These are phyloP conservation scores for Paramecium sonneborni DNA, from an alignment of 73 alveolate species.

Conservation along the genomic window DNA sequence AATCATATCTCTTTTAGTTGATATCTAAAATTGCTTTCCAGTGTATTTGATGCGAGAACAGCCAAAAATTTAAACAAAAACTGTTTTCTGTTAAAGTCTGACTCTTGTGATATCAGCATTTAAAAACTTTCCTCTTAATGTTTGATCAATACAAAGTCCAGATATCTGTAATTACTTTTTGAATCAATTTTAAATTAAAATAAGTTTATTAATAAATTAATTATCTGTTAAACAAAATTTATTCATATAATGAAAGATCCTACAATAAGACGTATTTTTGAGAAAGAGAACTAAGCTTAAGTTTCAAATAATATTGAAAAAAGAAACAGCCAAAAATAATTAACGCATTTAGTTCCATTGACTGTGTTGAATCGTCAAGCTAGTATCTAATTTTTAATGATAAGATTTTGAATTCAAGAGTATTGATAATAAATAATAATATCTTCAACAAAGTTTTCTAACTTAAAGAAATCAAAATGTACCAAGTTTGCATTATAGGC, in stretches of 20 bases:
- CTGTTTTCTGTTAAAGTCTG: slow-evolving; percentile 21
- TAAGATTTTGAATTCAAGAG: slow-evolving; percentile 34
- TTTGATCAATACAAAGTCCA: neutral
- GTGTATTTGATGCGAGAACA: slow-evolving; percentile 1
- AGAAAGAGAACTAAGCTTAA: slow-evolving; percentile 51
- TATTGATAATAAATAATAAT: neutral
- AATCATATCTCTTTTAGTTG: neutral
- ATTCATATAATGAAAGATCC: slow-evolving; percentile 19
- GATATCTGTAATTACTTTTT: neutral
- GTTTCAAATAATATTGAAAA: slow-evolving; percentile 46
- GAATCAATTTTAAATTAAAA: neutral
- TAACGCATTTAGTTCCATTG: slow-evolving; percentile 38
- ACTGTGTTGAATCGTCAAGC: neutral
- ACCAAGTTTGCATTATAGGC: slow-evolving; percentile 10
- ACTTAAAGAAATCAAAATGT: neutral
- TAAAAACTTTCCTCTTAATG: slow-evolving; percentile 17
- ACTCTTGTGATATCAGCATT: slow-evolving; percentile 49
- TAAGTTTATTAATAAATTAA: slow-evolving; percentile 5
- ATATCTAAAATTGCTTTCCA: slow-evolving; percentile 9
- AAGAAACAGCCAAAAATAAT: neutral
- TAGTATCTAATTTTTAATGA: neutral
- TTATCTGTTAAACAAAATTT: slow-evolving; percentile 40
- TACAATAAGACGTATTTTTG: slow-evolving; percentile 19
- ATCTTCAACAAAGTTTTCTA: neutral
- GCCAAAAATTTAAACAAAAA: slow-evolving; percentile 6